Percentiles rank a stretch among this genome's conserved stretches.
Evolutionary conservation across 805 yeast species (phyloP).

Genomic region (Metschnikowia matae): DNA sequence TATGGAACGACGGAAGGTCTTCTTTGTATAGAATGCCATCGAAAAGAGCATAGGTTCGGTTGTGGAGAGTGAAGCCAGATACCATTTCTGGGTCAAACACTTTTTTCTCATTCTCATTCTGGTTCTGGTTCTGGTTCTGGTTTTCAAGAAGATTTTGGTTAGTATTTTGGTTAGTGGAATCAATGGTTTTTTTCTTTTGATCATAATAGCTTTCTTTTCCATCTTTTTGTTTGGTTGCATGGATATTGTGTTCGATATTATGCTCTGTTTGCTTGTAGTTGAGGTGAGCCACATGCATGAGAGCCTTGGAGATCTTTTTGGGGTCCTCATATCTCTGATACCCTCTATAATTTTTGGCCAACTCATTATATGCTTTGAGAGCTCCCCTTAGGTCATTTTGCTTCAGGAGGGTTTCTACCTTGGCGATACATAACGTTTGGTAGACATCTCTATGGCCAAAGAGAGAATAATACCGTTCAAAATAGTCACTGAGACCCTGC

Average conservation of each 20-base stretch:
- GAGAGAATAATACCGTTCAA: constrained; percentile 36
- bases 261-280: constrained; percentile 12
- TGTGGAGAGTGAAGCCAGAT: constrained; percentile 26
- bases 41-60: constrained; percentile 18
- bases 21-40: constrained; percentile 23
- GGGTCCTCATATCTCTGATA: constrained; percentile 12
- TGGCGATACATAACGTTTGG: constrained; percentile 23
- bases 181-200: too few species aligned
- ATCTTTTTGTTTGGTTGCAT: too few species aligned
- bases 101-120: too few species aligned
- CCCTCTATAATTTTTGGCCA: constrained; percentile 19
- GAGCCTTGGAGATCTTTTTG: constrained; percentile 6
- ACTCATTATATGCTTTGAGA: constrained; percentile 20
- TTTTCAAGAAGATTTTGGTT: too few species aligned
- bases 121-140: too few species aligned
- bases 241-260: constrained; percentile 17
- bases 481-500: constrained; percentile 30
- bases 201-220: too few species aligned
- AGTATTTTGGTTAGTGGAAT: too few species aligned
- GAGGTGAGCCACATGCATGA: constrained; percentile 10
- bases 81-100: not conserved
- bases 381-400: constrained; percentile 22
- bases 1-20: constrained; percentile 32
- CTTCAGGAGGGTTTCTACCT: constrained; percentile 30
- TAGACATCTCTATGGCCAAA: constrained; percentile 26